Conservation (phyloP, 2,329 filamentous ascomycete genomes). For the Botrytis cinerea region DNA sequence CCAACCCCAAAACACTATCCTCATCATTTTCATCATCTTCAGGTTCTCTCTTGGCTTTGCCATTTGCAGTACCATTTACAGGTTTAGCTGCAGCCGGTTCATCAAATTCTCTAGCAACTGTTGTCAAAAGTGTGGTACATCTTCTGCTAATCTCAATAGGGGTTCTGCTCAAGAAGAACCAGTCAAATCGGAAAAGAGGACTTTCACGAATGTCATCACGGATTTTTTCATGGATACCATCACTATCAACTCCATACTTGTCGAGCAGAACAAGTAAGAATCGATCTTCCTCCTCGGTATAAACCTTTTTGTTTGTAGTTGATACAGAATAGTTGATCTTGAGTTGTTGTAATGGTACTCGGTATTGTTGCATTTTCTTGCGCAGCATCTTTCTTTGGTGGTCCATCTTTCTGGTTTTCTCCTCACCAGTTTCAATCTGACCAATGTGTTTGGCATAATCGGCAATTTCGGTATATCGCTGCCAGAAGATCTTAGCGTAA, state of each 20-base stretch:
- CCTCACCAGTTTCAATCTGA: conserved; percentile 89
- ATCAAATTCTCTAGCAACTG: conserved; percentile 93
- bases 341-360: conserved; percentile 95
- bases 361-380: conserved; percentile 94
- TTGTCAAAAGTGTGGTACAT: conserved; percentile 91
- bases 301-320: conserved; percentile 99
- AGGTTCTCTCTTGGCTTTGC: conserved; percentile 70
- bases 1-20: conserved; percentile 74
- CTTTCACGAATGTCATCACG: conserved; percentile 96
- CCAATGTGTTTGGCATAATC: conserved; percentile 89
- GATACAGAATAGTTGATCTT: conserved; percentile 99
- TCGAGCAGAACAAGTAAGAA: conserved; percentile 94
- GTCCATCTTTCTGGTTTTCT: conserved; percentile 83
- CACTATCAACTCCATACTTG: conserved; percentile 86
- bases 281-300: conserved; percentile 96
- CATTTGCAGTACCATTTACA: conserved; percentile 59
- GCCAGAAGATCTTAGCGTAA: conserved; percentile 96
- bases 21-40: conserved; percentile 86
- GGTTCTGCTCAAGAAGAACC: conserved; percentile 97
- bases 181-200: conserved; percentile 95
- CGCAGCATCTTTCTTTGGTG: conserved; percentile 90
- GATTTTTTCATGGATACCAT: conserved; percentile 88
- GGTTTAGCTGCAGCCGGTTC: conserved; percentile 53
- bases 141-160: conserved; percentile 89
- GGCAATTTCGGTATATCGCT: conserved; percentile 84